Evolutionary conservation across 2,329 filamentous ascomycete genomes (phyloP).

Genomic region (Penicillium sp.): DNA sequence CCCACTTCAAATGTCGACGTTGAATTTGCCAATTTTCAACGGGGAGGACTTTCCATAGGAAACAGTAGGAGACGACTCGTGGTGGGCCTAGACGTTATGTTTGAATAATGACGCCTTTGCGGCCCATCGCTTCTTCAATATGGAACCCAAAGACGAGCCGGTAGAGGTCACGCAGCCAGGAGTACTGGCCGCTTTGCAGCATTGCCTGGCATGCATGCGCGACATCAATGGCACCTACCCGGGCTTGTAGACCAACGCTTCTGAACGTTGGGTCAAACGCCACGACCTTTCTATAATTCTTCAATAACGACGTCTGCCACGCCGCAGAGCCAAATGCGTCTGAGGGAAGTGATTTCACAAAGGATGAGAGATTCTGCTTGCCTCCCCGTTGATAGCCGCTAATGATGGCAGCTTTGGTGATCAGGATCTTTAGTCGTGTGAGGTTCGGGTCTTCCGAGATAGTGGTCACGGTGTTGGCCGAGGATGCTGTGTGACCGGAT

Average conservation of each 20-base stretch:
- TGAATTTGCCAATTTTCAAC: not conserved
- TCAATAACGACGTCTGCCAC: conserved; percentile 62
- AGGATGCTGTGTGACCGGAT: conserved; percentile 42
- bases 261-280: conserved; percentile 62
- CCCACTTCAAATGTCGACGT: not conserved
- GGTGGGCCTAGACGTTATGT: conserved; percentile 14
- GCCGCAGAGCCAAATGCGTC: conserved; percentile 68
- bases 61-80: not conserved
- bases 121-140: conserved; percentile 63
- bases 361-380: conserved; percentile 56
- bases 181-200: conserved; percentile 61
- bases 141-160: conserved; percentile 75
- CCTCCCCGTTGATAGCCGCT: conserved; percentile 62
- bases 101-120: conserved; percentile 50
- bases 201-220: conserved; percentile 71
- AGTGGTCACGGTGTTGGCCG: conserved; percentile 38
- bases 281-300: conserved; percentile 72
- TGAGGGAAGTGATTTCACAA: conserved; percentile 64
- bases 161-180: conserved; percentile 74
- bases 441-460: conserved; percentile 64
- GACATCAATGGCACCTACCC: conserved; percentile 57
- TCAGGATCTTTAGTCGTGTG: conserved; percentile 65
- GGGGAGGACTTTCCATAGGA: not conserved
- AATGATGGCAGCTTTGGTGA: conserved; percentile 78
- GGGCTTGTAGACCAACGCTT: conserved; percentile 26